Evolutionary conservation across 2,329 filamentous ascomycete species (phyloP), one percentile per base, ranked within the genome.

Genomic region (Ophiostoma quercus): DNA sequence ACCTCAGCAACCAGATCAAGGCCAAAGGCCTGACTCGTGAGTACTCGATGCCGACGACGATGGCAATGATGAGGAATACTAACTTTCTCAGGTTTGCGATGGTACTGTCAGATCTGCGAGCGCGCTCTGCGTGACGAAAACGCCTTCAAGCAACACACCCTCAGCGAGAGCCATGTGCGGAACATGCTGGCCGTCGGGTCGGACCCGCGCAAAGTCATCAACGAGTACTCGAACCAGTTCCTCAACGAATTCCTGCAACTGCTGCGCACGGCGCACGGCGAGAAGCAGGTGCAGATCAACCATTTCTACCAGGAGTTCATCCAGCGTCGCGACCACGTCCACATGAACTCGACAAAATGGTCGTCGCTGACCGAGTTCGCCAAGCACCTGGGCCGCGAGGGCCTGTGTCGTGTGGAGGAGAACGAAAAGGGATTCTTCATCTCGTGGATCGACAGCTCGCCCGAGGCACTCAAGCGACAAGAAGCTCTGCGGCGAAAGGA

Each of bases 281-380:
- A 97, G 79, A 99, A 99, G 79, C 86, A 88, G 75, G 88, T 98
- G 1, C 86, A 94, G 43, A 87, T 94, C 68, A 99, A 99, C 76
- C 89, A 92, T 72, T 98, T 98, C 78, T 99, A 99, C 80, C 92
- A 98, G 78, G 90, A 94, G 76, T 95, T 96, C 76, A 97, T 98
- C 74, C 85, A 88, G 19, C 90, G 94, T 74, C 71, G 73, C 78
- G 85, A 92, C 76, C 94, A 98, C 77, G 83, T 95, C 9, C 95
- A 98, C 77, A 93, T 98, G 91, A 97, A 97, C 79, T 84, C 92
- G 8, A 98, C 95, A 0, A 90, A 90, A 76, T 98, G 93, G 93
- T 87, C 89, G 3, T 92, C 87, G 69, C 80, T 99, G 74, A 94
- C 93, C 2, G 93, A 98, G 75, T 96, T 97, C 77, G 92, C 91